Conservation (phyloP, 1,139 yeast genomes). For the Meyerozyma carpophila region DNA sequence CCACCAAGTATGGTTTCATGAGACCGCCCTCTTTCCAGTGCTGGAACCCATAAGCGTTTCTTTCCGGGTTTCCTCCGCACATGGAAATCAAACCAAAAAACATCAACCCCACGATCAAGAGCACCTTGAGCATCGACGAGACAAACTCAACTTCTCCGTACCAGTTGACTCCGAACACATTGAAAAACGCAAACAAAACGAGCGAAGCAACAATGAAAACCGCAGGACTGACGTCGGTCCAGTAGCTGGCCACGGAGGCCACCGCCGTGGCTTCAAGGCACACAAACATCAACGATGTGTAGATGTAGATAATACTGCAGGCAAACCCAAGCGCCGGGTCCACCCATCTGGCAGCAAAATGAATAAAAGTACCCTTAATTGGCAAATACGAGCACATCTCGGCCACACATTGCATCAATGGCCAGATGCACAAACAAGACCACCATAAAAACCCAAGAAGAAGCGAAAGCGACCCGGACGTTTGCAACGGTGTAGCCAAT, state of each 20-base stretch:
- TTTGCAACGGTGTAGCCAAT: slow-evolving; percentile 26
- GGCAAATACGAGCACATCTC: slow-evolving; percentile 39
- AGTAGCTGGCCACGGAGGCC: slow-evolving; percentile 30
- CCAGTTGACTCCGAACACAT: slow-evolving; percentile 32
- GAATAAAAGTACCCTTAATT: slow-evolving; percentile 34
- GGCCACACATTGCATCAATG: slow-evolving; percentile 36
- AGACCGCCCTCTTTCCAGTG: slow-evolving; percentile 32
- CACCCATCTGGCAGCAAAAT: slow-evolving; percentile 32
- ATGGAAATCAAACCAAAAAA: slow-evolving; percentile 31
- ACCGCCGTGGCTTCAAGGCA: slow-evolving; percentile 35
- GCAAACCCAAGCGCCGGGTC: slow-evolving; percentile 40
- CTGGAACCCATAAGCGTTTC: slow-evolving; percentile 33
- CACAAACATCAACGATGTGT: slow-evolving; percentile 32
- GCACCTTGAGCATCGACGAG: slow-evolving; percentile 32
- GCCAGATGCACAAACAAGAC: slow-evolving; percentile 33
- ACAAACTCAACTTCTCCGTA: slow-evolving; percentile 37
- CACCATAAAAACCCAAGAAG: slow-evolving; percentile 31
- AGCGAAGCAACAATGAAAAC: slow-evolving; percentile 30
- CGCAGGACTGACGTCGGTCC: slow-evolving; percentile 37
- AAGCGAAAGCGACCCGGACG: slow-evolving; percentile 33
- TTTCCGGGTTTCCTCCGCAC: slow-evolving; percentile 36
- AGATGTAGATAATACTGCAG: slow-evolving; percentile 29
- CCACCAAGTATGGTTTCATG: slow-evolving; percentile 24
- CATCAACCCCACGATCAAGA: slow-evolving; percentile 37
- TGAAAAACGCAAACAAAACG: slow-evolving; percentile 24